These are phyloP conservation scores for Camelina sativa DNA, from an alignment of 345 rosid species.

Conservation along the genomic window DNA sequence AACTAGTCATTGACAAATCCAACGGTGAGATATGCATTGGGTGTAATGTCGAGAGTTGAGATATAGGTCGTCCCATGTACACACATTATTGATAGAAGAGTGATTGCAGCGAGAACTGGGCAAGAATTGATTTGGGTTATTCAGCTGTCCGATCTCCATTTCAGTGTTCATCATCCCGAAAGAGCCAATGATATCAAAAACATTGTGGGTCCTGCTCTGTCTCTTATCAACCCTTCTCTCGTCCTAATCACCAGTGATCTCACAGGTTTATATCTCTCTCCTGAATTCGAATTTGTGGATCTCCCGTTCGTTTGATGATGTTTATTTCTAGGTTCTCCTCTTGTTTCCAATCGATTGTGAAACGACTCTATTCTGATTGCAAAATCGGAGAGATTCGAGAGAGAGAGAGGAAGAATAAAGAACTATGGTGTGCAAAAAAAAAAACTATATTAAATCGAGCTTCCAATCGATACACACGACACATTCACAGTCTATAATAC, in stretches of 20 bases:
- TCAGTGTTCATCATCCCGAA: conserved; percentile 88
- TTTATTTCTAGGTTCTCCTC: not conserved
- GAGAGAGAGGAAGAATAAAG: no score
- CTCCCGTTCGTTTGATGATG: not conserved
- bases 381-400: no score
- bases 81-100: conserved; percentile 45
- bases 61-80: conserved; percentile 91
- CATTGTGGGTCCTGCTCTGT: conserved; percentile 64
- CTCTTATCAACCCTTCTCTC: conserved; percentile 81
- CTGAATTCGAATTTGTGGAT: not conserved
- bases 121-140: conserved; percentile 87
- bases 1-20: conserved; percentile 79
- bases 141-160: conserved; percentile 98
- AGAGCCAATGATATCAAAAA: conserved; percentile 73
- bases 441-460: no score
- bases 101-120: conserved; percentile 60
- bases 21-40: conserved; percentile 76
- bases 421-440: no score
- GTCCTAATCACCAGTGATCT: conserved; percentile 95
- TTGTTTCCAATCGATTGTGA: no score
- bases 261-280: conserved; percentile 59
- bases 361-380: no score
- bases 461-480: no score
- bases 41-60: conserved; percentile 84
- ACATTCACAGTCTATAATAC: no score